Conservation (phyloP, 1,139 yeast genomes). For the Blastobotrys arbuscula region DNA sequence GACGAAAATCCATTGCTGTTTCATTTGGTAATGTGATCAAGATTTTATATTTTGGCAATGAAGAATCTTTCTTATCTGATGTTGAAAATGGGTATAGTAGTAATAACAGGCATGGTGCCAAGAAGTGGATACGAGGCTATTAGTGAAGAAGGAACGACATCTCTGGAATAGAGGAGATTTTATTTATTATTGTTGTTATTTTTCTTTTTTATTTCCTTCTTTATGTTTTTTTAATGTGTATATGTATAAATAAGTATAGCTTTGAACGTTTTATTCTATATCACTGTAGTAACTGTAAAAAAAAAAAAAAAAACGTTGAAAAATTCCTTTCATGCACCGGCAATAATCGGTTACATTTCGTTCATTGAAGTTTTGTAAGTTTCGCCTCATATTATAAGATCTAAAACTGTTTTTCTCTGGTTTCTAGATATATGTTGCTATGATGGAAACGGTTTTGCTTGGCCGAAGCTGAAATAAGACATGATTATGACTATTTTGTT, state of each 20-base stretch:
- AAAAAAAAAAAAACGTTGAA: too few relatives aligned
- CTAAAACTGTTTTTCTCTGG: too few relatives aligned
- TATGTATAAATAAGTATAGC: background rate
- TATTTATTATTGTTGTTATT: background rate
- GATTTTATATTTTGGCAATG: conserved; percentile 65
- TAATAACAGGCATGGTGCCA: background rate
- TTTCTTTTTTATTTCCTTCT: background rate
- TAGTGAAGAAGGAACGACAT: too few relatives aligned
- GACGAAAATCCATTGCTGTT: conserved; percentile 70
- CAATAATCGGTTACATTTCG: background rate
- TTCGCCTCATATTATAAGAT: too few relatives aligned
- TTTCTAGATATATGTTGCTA: too few relatives aligned
- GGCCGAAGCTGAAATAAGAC: too few relatives aligned
- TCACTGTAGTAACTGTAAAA: too few relatives aligned
- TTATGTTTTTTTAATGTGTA: background rate
- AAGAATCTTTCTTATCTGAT: conserved; percentile 31
- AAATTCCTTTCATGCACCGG: background rate
- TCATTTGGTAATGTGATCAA: conserved; percentile 69
- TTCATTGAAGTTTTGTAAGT: too few relatives aligned
- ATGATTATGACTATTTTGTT: too few relatives aligned
- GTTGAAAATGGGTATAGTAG: conserved; percentile 9
- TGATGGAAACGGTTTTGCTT: too few relatives aligned
- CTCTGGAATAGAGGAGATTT: too few relatives aligned
- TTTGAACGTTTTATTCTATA: background rate
- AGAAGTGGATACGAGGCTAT: conserved; percentile 6